Percentiles rank a stretch among this genome's conserved stretches.
These are phyloP conservation scores for Penicillium maclennaniae DNA, from an alignment of 495 filamentous ascomycete genomes.

Conservation along the genomic window DNA sequence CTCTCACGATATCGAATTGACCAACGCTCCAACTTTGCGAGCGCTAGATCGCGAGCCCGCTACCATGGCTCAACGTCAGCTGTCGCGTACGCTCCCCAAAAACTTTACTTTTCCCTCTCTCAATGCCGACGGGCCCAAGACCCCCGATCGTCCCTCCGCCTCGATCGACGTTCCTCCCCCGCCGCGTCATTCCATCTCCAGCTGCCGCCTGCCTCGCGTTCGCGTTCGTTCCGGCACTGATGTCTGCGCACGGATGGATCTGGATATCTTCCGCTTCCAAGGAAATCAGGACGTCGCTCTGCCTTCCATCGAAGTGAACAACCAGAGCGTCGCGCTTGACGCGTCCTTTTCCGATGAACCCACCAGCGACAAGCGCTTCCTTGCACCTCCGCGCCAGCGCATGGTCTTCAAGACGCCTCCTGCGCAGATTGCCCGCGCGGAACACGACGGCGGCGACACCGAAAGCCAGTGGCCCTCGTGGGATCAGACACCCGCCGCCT, in stretches of 20 bases:
- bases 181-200: conserved; percentile 48
- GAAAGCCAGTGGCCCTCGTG: conserved; percentile 27
- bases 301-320: conserved; percentile 59
- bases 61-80: conserved; percentile 44
- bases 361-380: conserved; percentile 43
- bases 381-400: conserved; percentile 46
- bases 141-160: conserved; percentile 50
- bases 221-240: conserved; percentile 46
- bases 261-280: conserved; percentile 29
- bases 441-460: conserved; percentile 26
- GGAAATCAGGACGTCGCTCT: conserved; percentile 44
- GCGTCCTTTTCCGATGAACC: conserved; percentile 19
- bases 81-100: conserved; percentile 62
- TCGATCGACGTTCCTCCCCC: conserved; percentile 44
- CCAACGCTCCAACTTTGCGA: conserved; percentile 9
- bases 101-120: conserved; percentile 61
- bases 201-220: conserved; percentile 43
- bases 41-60: conserved; percentile 7
- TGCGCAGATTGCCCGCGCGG: conserved; percentile 47
- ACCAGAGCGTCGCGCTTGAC: conserved; percentile 16
- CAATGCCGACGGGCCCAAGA: conserved; percentile 51
- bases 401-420: conserved; percentile 61
- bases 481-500: conserved; percentile 31
- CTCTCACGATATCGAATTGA: conserved; percentile 12
- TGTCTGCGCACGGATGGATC: conserved; percentile 36